Conservation (phyloP, 176 grass and related monocot species). For the Triticum monococcum region DNA sequence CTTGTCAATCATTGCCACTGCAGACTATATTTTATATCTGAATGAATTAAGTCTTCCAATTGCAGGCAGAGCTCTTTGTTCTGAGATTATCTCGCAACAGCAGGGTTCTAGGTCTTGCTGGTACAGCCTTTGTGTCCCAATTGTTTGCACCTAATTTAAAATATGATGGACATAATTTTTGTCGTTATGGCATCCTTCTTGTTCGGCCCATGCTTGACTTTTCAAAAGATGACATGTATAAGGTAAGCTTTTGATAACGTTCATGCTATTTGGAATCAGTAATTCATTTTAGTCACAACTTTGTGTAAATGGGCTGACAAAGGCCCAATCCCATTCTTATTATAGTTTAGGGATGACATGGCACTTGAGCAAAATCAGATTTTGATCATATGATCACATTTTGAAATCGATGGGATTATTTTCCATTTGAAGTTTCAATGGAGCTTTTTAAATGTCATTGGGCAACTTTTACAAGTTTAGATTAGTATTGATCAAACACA, state of each 20-base stretch:
- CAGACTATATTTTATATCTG: slow-evolving; percentile 15
- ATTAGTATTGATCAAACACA: slow-evolving; percentile 2
- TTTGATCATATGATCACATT: background rate
- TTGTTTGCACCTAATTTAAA: slow-evolving; percentile 63
- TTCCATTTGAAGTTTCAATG: background rate
- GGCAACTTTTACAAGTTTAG: background rate
- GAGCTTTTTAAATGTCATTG: background rate
- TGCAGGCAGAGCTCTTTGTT: slow-evolving; percentile 92
- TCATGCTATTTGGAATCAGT: background rate
- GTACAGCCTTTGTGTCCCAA: slow-evolving; percentile 84
- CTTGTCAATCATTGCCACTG: background rate
- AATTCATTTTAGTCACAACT: background rate
- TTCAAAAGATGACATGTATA: slow-evolving; percentile 94
- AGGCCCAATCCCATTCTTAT: background rate
- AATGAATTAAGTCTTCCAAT: slow-evolving; percentile 20
- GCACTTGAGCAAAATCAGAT: background rate
- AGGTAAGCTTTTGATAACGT: slow-evolving; percentile 46
- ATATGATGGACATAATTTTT: slow-evolving; percentile 47
- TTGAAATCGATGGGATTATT: background rate
- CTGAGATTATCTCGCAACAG: slow-evolving; percentile 91
- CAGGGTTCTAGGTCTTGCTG: slow-evolving; percentile 94
- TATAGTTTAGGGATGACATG: background rate
- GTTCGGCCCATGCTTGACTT: slow-evolving; percentile 96
- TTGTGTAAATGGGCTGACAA: background rate
- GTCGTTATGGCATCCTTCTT: slow-evolving; percentile 55